Evolutionary conservation across 75 land plant genomes (phyloP).

Genomic region (Sequoia sempervirens): DNA sequence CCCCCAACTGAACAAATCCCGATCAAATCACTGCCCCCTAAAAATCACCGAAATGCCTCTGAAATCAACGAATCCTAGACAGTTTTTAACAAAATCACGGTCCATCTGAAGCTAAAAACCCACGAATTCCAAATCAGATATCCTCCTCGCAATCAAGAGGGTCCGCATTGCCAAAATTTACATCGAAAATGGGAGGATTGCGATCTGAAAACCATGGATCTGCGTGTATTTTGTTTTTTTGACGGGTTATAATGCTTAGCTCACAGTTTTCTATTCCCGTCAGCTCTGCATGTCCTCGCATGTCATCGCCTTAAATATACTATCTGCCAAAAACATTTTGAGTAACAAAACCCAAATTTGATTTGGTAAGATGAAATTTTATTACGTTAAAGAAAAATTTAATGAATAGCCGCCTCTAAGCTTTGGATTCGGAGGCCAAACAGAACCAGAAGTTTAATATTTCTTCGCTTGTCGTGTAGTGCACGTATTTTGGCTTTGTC

Average conservation of each 20-base stretch:
- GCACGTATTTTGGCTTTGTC: not conserved
- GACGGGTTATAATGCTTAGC: not conserved
- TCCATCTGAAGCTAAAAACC: not conserved
- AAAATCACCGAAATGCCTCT: not conserved
- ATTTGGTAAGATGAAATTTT: not conserved
- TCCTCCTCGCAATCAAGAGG: not conserved
- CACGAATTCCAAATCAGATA: not conserved
- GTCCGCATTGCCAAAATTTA: not conserved
- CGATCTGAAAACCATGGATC: not conserved
- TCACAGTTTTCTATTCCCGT: slow-evolving; percentile 1
- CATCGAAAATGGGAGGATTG: not conserved
- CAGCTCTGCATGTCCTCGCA: slow-evolving; percentile 1
- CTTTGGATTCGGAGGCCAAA: not conserved
- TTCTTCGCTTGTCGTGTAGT: not conserved
- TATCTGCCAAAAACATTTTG: not conserved
- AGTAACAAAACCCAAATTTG: not conserved
- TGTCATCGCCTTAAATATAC: not conserved
- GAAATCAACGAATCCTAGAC: not conserved
- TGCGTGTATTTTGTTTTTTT: not conserved
- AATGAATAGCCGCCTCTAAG: not conserved
- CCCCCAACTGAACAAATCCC: not conserved
- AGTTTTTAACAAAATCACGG: not conserved
- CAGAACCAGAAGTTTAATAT: not conserved
- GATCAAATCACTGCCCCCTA: not conserved
- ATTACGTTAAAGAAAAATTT: not conserved